A percentile compares a stretch with the other conserved stretches of the same genome.
These are phyloP conservation scores for Reticulascus tulasneorum DNA, from an alignment of 2,329 filamentous ascomycete species.

Conservation along the genomic window DNA sequence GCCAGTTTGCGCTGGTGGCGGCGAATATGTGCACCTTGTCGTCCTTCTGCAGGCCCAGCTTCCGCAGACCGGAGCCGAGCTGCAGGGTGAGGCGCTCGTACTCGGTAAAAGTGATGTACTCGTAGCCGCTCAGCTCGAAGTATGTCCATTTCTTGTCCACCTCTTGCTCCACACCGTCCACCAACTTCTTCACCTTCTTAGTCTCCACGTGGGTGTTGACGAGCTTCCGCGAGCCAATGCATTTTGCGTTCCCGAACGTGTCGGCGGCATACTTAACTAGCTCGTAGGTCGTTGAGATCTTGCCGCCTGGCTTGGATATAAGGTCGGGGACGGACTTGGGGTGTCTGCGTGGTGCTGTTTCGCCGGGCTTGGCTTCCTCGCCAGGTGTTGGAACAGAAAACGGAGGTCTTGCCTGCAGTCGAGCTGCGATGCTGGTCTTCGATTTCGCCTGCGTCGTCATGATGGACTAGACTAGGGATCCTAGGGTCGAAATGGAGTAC, in stretches of 20 bases:
- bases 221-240: slow-evolving; percentile 67
- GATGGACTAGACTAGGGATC: neutral
- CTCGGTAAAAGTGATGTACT: slow-evolving; percentile 72
- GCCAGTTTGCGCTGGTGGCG: slow-evolving; percentile 59
- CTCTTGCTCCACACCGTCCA: slow-evolving; percentile 74
- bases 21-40: slow-evolving; percentile 78
- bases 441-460: slow-evolving; percentile 9
- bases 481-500: too few species aligned
- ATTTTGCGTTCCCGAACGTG: slow-evolving; percentile 61
- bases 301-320: slow-evolving; percentile 54
- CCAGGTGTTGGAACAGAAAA: slow-evolving; percentile 67
- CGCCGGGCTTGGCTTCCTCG: slow-evolving; percentile 60
- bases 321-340: slow-evolving; percentile 59
- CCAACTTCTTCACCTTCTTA: slow-evolving; percentile 85
- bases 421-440: slow-evolving; percentile 29
- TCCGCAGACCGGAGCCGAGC: slow-evolving; percentile 66
- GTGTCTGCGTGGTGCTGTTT: slow-evolving; percentile 71
- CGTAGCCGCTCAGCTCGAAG: slow-evolving; percentile 77
- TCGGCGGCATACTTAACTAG: slow-evolving; percentile 65
- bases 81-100: slow-evolving; percentile 68
- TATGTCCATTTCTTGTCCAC: slow-evolving; percentile 87
- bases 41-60: slow-evolving; percentile 63
- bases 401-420: slow-evolving; percentile 55
- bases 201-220: slow-evolving; percentile 75
- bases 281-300: slow-evolving; percentile 71